phyloP scores from a whole-genome alignment of 2,329 filamentous ascomycete species.

The Colletotrichum camelliae region DNA sequence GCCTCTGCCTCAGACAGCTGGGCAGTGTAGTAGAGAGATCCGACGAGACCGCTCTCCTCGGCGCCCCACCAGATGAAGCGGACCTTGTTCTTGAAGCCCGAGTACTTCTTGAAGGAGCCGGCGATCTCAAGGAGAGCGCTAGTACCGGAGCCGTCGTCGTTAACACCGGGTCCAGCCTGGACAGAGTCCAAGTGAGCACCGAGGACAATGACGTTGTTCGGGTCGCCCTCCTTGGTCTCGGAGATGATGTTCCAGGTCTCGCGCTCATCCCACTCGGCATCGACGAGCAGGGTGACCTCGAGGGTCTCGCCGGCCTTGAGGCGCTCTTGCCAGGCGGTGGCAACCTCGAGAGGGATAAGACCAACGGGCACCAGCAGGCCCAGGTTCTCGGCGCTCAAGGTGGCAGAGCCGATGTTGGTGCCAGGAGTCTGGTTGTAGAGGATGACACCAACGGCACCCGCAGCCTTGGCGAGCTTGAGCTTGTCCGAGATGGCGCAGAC shows the following conservation, averaged over 20 bases:
- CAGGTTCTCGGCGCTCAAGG: conserved; percentile 51
- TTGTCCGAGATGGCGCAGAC: conserved; percentile 47
- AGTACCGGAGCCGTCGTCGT: conserved; percentile 46
- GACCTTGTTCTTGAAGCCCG: conserved; percentile 46
- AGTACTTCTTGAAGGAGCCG: conserved; percentile 40
- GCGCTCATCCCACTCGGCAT: conserved; percentile 40
- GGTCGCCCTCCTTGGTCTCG: conserved; percentile 47
- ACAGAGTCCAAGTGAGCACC: conserved; percentile 48
- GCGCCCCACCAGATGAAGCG: conserved; percentile 49
- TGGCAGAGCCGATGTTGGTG: conserved; percentile 49
- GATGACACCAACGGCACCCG: conserved; percentile 51
- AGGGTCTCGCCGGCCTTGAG: conserved; percentile 38
- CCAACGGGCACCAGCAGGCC: conserved; percentile 40
- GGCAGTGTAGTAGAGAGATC: conserved; percentile 45
- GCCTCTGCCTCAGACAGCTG: conserved; percentile 40
- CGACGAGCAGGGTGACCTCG: conserved; percentile 38
- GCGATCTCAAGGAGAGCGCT: conserved; percentile 43
- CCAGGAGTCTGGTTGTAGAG: conserved; percentile 68
- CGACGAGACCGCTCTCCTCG: conserved; percentile 49
- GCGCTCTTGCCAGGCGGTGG: conserved; percentile 37
- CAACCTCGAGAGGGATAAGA: conserved; percentile 40
- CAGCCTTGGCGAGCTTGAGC: conserved; percentile 45
- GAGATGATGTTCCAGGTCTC: conserved; percentile 47
- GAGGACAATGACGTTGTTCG: conserved; percentile 46
- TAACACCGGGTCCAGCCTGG: conserved; percentile 43